Evolutionary conservation across 192 early-diverging fungal genomes (phyloP).

Genomic region (Irineochytrium annulatum): DNA sequence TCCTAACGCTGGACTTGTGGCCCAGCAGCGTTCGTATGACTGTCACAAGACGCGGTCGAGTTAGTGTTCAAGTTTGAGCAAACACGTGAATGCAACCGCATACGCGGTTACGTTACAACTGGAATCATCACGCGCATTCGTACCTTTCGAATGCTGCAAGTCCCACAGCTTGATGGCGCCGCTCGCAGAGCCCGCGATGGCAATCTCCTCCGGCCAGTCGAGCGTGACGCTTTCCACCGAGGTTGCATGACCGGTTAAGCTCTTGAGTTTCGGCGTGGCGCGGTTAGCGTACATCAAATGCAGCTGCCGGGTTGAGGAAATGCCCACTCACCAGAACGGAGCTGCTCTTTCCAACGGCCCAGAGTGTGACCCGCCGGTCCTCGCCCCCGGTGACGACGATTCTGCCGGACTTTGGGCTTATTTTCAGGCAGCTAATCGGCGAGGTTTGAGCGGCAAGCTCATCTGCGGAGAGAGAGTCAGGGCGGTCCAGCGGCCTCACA

Average conservation of each 20-base stretch:
- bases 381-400: constrained; percentile 57
- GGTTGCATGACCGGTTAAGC: constrained; percentile 40
- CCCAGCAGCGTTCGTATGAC: constrained; percentile 56
- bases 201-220: constrained; percentile 59
- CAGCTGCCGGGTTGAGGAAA: too few relatives aligned
- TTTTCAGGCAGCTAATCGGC: constrained; percentile 41
- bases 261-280: too few relatives aligned
- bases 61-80: background rate
- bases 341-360: constrained; percentile 49
- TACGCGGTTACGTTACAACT: background rate
- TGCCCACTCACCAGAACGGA: constrained; percentile 46
- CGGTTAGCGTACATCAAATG: too few relatives aligned
- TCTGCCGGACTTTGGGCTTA: constrained; percentile 51
- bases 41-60: background rate
- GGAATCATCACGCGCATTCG: background rate
- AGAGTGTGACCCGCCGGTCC: constrained; percentile 52
- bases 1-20: constrained; percentile 36
- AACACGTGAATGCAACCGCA: background rate
- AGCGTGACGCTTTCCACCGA: constrained; percentile 48
- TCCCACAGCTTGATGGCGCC: constrained; percentile 64
- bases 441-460: constrained; percentile 46
- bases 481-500: too few relatives aligned
- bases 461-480: constrained; percentile 22
- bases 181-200: constrained; percentile 45
- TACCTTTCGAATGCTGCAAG: constrained; percentile 54